Base-by-base conservation (phyloP, 139 green algal species). In the Pseudopediastrum boryanum region DNA sequence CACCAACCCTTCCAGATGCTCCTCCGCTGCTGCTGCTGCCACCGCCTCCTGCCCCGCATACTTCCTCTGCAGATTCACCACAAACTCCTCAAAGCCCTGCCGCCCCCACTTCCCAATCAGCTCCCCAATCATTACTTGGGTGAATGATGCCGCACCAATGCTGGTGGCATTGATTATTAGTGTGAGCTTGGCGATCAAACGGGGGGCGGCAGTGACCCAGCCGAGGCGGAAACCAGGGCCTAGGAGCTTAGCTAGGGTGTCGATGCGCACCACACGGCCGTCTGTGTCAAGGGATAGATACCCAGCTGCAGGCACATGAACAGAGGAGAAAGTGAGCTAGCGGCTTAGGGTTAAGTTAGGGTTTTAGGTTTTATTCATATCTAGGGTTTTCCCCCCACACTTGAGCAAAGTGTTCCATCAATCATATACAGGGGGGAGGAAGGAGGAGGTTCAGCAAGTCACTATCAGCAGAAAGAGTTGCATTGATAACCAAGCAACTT, bases 171-270 rank as follows among this genome's bases (percentile, higher is more conserved):
- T 58, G 9, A 86, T 64, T 46, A 63, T 70, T 33, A 83, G 74
- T 38, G 79, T 65, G 23, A 94, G 58, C 68, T 91, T 91, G n/a
- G 62, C 41, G 8, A 87, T 59, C 41, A 94, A 63, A 2, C 51
- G 7, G 0, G 81, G 78, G 0, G 83, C 68, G 21, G 80, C 91
- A 0, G 90, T 89, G 10, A 92, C 76, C 92, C 92, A 96, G 33
- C 91, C 91, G 64, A 95, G 83, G 39, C 92, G 84, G 80, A 91
- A 84, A 4, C 87, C 91, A 2, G 91, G 91, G 4, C 76, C 82
- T 59, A 89, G 82, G 31, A 90, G 65, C 82, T 97, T 97, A 31
- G 89, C 77, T 62, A 97, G 93, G 31, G 86, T 92, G 87, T 97
- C 93, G 3, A 95, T 46, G 4, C 93, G 83, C 0, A 95, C 54